Evolutionary conservation across 768 basidiomycete species (phyloP), one percentile per base, ranked within the genome.

Genomic region (Lactarius sp.): DNA sequence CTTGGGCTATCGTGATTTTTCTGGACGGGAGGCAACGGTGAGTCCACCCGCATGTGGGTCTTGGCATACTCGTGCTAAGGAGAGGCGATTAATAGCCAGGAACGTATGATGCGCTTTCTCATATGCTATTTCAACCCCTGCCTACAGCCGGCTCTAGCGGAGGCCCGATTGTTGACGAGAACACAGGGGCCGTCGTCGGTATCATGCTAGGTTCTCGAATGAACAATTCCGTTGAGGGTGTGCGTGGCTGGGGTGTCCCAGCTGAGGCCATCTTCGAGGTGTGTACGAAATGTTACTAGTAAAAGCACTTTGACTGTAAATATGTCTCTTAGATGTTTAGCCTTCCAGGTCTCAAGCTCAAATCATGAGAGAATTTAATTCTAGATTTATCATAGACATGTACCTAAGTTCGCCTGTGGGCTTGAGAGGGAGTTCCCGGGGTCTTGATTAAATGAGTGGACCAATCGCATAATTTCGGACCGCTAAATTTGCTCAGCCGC

Each of bases 71-170:
- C 18, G 33, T 8, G 33, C 33, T 49, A 53, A 42, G 12, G 49
- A 33, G 18, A 36, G 52, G 2, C 53, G 33, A 64, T 18, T 34
- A 39, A 31, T 68, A 85, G 83, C 82, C 85, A 3, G 88, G 87
- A 16, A 86, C 86, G n/a, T 84, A 87, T 70, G 85, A 87, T 67
- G 74, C 81, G 5, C 78, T 89, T 10, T 79, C 81, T 1, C 81
- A 85, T 67, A 71, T 89, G 66, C 70, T 83, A 51, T 81, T 86
- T 70, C 73, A 75, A 41, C 79, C 81, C 2, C 69, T 81, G 8
- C 87, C 87, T 13, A 81, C 82, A 0, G 77, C 80, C 1, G 87
- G 87, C 7, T 86, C 86, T 20, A 87, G 86, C 60, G 87, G 88
- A 4, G 87, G 86, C 1, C 87, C 87, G 0, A 81, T 89, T 59